Evolutionary conservation across 2,329 filamentous ascomycete species (phyloP), one percentile per base, ranked within the genome.

Genomic region (Phyllosticta citrichinensis): DNA sequence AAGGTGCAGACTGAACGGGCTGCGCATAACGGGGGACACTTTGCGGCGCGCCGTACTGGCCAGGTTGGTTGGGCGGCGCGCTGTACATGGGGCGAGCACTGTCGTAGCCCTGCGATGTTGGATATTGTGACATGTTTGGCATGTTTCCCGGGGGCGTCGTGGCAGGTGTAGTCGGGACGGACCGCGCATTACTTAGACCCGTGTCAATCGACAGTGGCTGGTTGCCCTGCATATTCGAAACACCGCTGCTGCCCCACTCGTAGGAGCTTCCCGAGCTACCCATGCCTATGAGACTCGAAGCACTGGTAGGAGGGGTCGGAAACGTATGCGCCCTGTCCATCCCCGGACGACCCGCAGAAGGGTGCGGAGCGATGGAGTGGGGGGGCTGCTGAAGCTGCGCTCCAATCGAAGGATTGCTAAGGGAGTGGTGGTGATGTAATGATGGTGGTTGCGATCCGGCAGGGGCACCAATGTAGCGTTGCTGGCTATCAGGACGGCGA

Each of bases 261-360:
- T 93, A 96, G 51, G 83, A 87, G 66, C 76, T 81, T 35, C 90
- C 88, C 50, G 88, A 86, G 65, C 83, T 83, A 54, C 86, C 85
- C 81, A 96, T 90, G 63, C 83, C 77, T 77, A 86, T 91, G 54
- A 95, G 84, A 74, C 91, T 90, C 0, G 91, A 94, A n/a, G 91
- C 89, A 72, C 90, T 97, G 0, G 92, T 90, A 1, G 93, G 92
- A 40, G 93, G 93, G 3, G 93, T 97, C 3, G 93, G 92, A 75
- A 97, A 97, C 1, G 91, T 96, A 73, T 96, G 89, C 17, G 91
- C 87, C 58, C 93, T 85, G 64, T 97, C 92, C 47, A 96, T 77
- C 6, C 84, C 80, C 8, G 91, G 91, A 52, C 93, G 86, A 55
- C 77, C 78, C 47, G 78, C 71, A 20, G 78, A 76, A n/a, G 81